Evolutionary conservation across 176 grass and related monocot species (phyloP), one percentile per base, ranked within the genome.

Genomic region (Carex myosuroides): DNA sequence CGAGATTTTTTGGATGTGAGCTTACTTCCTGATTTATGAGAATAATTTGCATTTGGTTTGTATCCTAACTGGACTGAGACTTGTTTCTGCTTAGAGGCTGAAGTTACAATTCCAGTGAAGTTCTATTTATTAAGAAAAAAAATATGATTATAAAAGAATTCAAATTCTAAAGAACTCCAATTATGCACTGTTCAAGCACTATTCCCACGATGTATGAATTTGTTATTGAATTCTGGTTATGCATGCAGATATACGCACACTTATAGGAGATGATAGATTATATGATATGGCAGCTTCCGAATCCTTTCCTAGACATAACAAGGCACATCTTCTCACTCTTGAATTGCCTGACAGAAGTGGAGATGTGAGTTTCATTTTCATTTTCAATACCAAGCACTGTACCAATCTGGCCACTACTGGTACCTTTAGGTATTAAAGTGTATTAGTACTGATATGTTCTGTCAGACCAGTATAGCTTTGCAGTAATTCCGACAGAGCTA

Each of bases 341-440:
- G 88, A 95, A 87, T 85, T 99, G 85, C 93, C 96, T 66, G 93
- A 99, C 78, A 87, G 91, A 87, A 99, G 96, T 61, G 91, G 96
- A 60, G 96, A 99, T 80, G 96, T 99, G 85, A 95, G 91, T 87
- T 14, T 63, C 66, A 56, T 18, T 82, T 11, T 22, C 29, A 65
- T 60, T 8, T 1, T 26, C 6, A 74, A 46, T 67, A 26, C 81
- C 20, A 26, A 59, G 14, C 8, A 21, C 50, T 79, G 67, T 63
- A 2, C 12, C 14, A 66, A 57, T 74, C 33, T 54, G 18, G 8
- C 62, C 1, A 18, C 66, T 60, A 59, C 10, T 20, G 44, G 14
- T 60, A 50, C 22, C 0, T 18, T 32, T 65, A 71, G 79, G 60
- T 69, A 79, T 58, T 83, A 68, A 33, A 5, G 16, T 26, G 17